Base-by-base conservation (phyloP, 2,329 filamentous ascomycete genomes). In the Penicillium vulpinum region DNA sequence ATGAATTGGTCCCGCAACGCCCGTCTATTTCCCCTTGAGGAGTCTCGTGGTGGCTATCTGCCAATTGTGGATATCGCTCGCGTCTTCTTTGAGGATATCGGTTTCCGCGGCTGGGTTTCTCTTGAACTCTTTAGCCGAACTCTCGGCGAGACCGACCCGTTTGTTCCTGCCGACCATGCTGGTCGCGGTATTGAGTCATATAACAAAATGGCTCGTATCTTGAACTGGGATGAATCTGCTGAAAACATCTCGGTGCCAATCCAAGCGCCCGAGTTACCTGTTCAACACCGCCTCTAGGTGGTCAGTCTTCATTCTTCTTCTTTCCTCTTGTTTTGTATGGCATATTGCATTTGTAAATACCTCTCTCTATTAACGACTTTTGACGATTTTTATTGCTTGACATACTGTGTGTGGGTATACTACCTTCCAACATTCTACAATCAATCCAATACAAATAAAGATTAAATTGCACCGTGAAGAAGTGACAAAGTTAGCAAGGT, bases 1-100 rank as follows among this genome's bases (percentile, higher is more conserved):
- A 92, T 92, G 89, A 89, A 83, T 66, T 92, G 89, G 89, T 89
- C 84, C 31, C 76, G 89, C 18, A 92, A 91, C 66, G 88, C 86
- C 60, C 79, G 89, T 33, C 71, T 89, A 2, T 91, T 88, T 70
- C 85, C 88, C 57, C 85, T 88, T 63, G 75, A 87, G 67, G 73
- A 80, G 70, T 72, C 83, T 2, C 74, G 78, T 8, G 86, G 87
- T 1, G 88, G 83, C 0, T 91, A 90, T 65, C 76, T 92, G 1
- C 89, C 89, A 0, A 80, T 88, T 26, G 75, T 78, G 52, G 79
- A 85, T 31, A 81, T 91, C 29, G 77, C 85, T 21, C 59, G 60
- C 4, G 58, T 60, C 31, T 67, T 67, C 44, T 67, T 67, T 16
- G 55, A 66, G 16, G 60, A 62, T n/a, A 51, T 67, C n/a, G 63